These are phyloP conservation scores for Boletellus emodensis DNA, from an alignment of 768 basidiomycete genomes.

Conservation along the genomic window DNA sequence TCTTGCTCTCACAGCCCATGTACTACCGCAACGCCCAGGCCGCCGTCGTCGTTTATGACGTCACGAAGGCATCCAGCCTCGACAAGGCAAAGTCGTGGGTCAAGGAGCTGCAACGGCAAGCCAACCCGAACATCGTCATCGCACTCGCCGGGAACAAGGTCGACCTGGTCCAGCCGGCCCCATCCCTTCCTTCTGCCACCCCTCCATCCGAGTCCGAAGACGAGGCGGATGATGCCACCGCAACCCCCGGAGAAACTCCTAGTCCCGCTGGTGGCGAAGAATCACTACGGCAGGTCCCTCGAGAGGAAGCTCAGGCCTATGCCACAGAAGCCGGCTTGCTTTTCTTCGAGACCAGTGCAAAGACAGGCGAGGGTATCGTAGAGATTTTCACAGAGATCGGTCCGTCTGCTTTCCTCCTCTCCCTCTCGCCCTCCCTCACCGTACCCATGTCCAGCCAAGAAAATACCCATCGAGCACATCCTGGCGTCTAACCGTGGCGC, in stretches of 20 bases:
- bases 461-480: conserved; percentile 91
- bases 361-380: conserved; percentile 92
- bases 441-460: conserved; percentile 55
- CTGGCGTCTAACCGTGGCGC: conserved; percentile 74
- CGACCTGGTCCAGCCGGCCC: conserved; percentile 73
- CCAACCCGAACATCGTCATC: conserved; percentile 98
- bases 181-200: conserved; percentile 45
- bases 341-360: conserved; percentile 98
- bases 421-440: neutral
- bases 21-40: conserved; percentile 98
- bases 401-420: conserved; percentile 33
- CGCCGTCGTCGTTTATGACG: conserved; percentile 97
- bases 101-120: conserved; percentile 97
- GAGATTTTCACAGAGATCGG: conserved; percentile 99
- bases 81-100: conserved; percentile 99
- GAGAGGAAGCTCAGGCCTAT: conserved; percentile 95
- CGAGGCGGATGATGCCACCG: conserved; percentile 90
- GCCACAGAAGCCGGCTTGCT: conserved; percentile 91
- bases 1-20: conserved; percentile 67
- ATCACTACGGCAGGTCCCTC: conserved; percentile 81
- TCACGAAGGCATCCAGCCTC: conserved; percentile 91
- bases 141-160: conserved; percentile 98
- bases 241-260: conserved; percentile 70
- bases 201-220: conserved; percentile 72
- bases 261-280: conserved; percentile 56